phyloP scores from a whole-genome alignment of 1,139 yeast species.

The Nadsonia commutata region DNA sequence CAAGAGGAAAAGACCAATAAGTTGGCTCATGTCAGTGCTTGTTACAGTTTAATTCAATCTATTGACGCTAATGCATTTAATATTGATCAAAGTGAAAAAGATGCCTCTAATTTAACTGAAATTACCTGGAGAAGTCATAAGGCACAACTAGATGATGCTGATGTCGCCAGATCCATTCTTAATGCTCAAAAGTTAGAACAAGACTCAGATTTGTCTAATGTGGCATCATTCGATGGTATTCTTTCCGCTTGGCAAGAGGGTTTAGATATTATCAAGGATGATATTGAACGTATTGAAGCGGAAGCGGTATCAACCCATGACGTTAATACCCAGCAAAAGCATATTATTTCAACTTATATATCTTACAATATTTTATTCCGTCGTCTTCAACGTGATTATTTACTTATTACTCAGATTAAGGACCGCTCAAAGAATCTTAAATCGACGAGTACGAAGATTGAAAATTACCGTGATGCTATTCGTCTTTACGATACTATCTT shows the following conservation, averaged over 20 bases:
- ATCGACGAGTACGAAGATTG: conserved; percentile 17
- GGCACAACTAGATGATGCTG: conserved; percentile 59
- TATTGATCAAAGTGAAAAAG: conserved; percentile 11
- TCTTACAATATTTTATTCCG: conserved; percentile 53
- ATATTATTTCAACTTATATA: conserved; percentile 60
- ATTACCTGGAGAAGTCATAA: conserved; percentile 61
- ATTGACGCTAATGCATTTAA: conserved; percentile 12
- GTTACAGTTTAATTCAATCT: neutral
- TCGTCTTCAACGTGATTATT: conserved; percentile 56
- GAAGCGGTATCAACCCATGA: conserved; percentile 27
- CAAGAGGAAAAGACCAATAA: conserved; percentile 5
- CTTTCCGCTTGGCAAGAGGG: conserved; percentile 45
- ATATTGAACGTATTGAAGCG: conserved; percentile 30
- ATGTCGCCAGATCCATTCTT: conserved; percentile 45
- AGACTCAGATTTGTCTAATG: conserved; percentile 12
- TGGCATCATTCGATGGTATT: conserved; percentile 30
- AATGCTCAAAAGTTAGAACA: conserved; percentile 19
- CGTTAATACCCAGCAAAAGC: conserved; percentile 53
- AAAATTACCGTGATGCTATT: conserved; percentile 29
- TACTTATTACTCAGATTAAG: conserved; percentile 29
- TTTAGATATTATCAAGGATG: conserved; percentile 34
- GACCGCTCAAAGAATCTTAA: conserved; percentile 12
- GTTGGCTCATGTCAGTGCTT: neutral
- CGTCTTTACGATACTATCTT: conserved; percentile 38
- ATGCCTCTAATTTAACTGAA: conserved; percentile 18